These are phyloP conservation scores for Arctostaphylos glauca DNA, from an alignment of 148 eudicot species.

Conservation along the genomic window DNA sequence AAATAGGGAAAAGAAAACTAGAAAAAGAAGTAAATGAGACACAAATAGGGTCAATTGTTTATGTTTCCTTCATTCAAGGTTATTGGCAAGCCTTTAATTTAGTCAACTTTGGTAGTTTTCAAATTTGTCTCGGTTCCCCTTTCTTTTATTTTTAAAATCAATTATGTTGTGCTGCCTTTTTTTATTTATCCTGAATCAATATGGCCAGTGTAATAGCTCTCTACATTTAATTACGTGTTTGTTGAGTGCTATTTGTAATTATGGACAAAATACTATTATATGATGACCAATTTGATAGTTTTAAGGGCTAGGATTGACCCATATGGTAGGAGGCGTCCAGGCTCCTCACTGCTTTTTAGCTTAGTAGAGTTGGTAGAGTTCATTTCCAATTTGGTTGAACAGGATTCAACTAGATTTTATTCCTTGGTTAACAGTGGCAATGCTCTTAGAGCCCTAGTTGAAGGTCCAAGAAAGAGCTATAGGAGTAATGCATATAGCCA, in stretches of 20 bases:
- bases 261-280: not conserved
- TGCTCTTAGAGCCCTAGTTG: not conserved
- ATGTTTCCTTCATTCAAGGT: no score
- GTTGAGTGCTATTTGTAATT: not conserved
- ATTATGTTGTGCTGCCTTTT: not conserved
- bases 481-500: not conserved
- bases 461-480: not conserved
- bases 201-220: not conserved
- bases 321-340: not conserved
- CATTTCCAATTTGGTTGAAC: not conserved
- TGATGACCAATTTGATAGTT: not conserved
- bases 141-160: not conserved
- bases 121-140: not conserved
- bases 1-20: not conserved
- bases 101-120: not conserved
- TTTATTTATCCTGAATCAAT: not conserved
- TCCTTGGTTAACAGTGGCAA: conserved; percentile 1
- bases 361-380: not conserved
- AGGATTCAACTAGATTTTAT: not conserved
- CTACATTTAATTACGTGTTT: not conserved
- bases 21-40: not conserved
- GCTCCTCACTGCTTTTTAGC: not conserved
- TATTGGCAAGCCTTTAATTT: not conserved
- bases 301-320: not conserved
- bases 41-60: no score